Evolutionary conservation across 176 grass and related monocot genomes (phyloP).

Genomic region (Rhynchospora breviuscula): DNA sequence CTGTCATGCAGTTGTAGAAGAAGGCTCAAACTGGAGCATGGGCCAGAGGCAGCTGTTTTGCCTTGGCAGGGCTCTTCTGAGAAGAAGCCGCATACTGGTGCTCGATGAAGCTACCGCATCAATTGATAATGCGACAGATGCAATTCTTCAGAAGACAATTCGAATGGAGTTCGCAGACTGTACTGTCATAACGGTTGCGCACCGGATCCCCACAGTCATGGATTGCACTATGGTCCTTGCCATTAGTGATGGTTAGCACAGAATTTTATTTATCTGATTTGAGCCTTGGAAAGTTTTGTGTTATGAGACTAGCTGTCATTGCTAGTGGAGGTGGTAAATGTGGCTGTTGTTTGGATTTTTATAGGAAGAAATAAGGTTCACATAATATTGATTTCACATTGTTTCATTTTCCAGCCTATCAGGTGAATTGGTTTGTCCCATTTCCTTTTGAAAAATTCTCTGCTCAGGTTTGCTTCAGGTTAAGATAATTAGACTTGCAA

Average conservation of each 20-base stretch:
- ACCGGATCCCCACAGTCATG: constrained; percentile 77
- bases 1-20: constrained; percentile 45
- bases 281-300: too few species aligned
- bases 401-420: too few species aligned
- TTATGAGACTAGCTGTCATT: too few species aligned
- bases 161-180: constrained; percentile 57
- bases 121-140: constrained; percentile 77
- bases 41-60: constrained; percentile 83
- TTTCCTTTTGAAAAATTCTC: too few species aligned
- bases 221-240: constrained; percentile 63
- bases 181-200: constrained; percentile 75
- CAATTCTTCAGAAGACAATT: constrained; percentile 70
- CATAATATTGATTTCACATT: too few species aligned
- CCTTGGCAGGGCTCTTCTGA: constrained; percentile 60
- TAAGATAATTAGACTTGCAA: too few species aligned
- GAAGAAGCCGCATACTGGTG: constrained; percentile 51
- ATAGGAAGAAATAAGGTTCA: too few species aligned
- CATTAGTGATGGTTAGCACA: constrained; percentile 52
- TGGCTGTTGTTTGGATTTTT: too few species aligned
- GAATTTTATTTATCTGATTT: background rate
- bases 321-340: too few species aligned
- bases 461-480: too few species aligned
- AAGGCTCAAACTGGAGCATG: constrained; percentile 90
- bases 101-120: constrained; percentile 76
- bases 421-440: too few species aligned